Evolutionary conservation across 441 rosid species (phyloP), one percentile per base, ranked within the genome.

Genomic region (Pelargonium myrrhifolium): DNA sequence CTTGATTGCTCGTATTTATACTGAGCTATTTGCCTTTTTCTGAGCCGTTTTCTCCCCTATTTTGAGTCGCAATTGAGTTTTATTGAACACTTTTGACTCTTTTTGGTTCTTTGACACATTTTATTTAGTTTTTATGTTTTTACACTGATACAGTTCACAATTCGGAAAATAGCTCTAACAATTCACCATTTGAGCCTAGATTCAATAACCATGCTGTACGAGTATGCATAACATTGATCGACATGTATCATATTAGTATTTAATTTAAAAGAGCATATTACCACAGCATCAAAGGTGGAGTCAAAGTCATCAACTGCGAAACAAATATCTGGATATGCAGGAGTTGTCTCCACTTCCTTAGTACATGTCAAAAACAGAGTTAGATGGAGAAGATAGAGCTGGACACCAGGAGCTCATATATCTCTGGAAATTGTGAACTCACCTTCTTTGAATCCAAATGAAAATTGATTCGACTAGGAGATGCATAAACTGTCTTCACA

Each of bases 261-360:
- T 31, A 3, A n/a, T 15, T 49, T 6, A 55, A 18, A 55, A 55
- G 11, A 55, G 64, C 18, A 28, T 49, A 64, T 82, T 89, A 90
- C 99, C 95, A 89, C 98, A 18, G 93, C 95, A 81, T 95, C 99
- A 82, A 95, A 90, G 62, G 99, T 89, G 71, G 98, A 92, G 78
- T 95, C 97, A 65, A 92, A 92, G 82, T 92, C 97, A 78, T 92
- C 99, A 55, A 95, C 84, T 1, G 97, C 90, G 77, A 94, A 94
- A 81, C 92, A 90, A 65, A 92, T 92, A 73, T 92, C 98, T 68
- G 99, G 98, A 85, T 89, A 90, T 71, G 98, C 99, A 76, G 96
- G 90, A 56, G 84, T 83, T 70, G 98, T 89, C 86, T 90, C 97
- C 69, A 81, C 85, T 87, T 92, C 99, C 98, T 94, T 77, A 21